Percentiles rank a stretch among this genome's conserved stretches.
Conservation (phyloP, 2,329 filamentous ascomycete genomes). For the Fusarium nodosum region DNA sequence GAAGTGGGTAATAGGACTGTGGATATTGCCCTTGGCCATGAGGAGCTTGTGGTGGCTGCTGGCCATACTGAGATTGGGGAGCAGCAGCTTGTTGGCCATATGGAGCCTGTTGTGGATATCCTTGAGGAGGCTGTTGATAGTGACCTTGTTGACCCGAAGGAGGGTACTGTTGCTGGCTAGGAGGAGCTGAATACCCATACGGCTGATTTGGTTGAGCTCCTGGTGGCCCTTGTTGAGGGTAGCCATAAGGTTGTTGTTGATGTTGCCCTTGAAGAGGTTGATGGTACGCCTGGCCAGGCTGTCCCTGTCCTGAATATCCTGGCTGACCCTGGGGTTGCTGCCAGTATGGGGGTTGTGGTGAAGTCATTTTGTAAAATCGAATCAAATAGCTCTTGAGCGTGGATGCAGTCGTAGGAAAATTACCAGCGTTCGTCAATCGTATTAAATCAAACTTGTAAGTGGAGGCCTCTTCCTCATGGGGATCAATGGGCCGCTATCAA, state of each 20-base stretch:
- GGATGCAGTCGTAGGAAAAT: not conserved
- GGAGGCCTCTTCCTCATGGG: slow-evolving; percentile 18
- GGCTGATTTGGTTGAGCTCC: slow-evolving; percentile 26
- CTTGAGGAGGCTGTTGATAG: slow-evolving; percentile 12
- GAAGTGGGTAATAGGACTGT: slow-evolving; percentile 23
- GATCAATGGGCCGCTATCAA: too few relatives aligned
- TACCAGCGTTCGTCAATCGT: not conserved
- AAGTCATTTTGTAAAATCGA: slow-evolving; percentile 1
- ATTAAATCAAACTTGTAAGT: not conserved
- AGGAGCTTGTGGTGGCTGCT: slow-evolving; percentile 26
- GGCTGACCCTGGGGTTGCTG: slow-evolving; percentile 23
- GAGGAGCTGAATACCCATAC: slow-evolving; percentile 20
- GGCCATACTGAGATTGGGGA: slow-evolving; percentile 36
- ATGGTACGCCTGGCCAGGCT: slow-evolving; percentile 23
- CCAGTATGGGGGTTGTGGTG: slow-evolving; percentile 43
- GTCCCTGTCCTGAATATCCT: slow-evolving; percentile 33
- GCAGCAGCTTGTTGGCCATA: slow-evolving; percentile 39
- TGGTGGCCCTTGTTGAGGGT: slow-evolving; percentile 15
- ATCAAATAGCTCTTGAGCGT: not conserved
- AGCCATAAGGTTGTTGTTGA: slow-evolving; percentile 32
- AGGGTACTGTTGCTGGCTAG: slow-evolving; percentile 25
- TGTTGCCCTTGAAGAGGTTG: slow-evolving; percentile 31
- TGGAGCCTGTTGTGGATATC: slow-evolving; percentile 17
- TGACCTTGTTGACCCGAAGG: slow-evolving; percentile 8
- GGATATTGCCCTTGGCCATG: slow-evolving; percentile 34